Evolutionary conservation across 805 yeast genomes (phyloP).

Genomic region (Kluyveromyces starmeri): DNA sequence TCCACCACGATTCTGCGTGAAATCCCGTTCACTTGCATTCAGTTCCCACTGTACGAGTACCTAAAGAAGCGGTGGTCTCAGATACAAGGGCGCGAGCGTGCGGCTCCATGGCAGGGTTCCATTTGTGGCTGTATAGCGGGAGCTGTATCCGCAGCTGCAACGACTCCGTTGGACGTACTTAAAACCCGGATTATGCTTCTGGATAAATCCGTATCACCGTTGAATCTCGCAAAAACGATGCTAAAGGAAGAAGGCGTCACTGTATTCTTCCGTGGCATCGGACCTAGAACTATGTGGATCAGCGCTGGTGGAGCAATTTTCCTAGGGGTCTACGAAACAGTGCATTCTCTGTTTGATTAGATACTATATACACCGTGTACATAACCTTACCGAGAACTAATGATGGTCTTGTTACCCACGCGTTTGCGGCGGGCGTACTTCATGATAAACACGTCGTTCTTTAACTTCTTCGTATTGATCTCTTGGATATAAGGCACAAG

Average conservation of each 20-base stretch:
- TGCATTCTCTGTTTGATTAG: constrained; percentile 31
- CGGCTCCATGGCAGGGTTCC: constrained; percentile 70
- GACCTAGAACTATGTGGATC: constrained; percentile 96
- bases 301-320: constrained; percentile 98
- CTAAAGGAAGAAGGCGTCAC: constrained; percentile 62
- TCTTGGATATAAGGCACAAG: constrained; percentile 56
- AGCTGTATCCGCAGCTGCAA: constrained; percentile 70
- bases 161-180: constrained; percentile 73
- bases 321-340: constrained; percentile 84
- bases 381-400: constrained; percentile 21
- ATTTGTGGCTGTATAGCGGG: constrained; percentile 78
- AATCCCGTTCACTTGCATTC: constrained; percentile 93
- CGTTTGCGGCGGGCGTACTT: constrained; percentile 51
- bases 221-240: constrained; percentile 42
- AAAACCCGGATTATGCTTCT: constrained; percentile 82
- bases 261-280: constrained; percentile 77
- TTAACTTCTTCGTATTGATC: constrained; percentile 43
- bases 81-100: constrained; percentile 32
- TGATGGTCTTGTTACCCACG: constrained; percentile 34
- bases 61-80: constrained; percentile 54
- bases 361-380: not conserved
- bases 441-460: constrained; percentile 49
- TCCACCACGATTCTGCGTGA: constrained; percentile 86
- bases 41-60: constrained; percentile 87
- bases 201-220: constrained; percentile 37